These are phyloP conservation scores for Bromus sterilis DNA, from an alignment of 176 grass and related monocot species.

Conservation along the genomic window DNA sequence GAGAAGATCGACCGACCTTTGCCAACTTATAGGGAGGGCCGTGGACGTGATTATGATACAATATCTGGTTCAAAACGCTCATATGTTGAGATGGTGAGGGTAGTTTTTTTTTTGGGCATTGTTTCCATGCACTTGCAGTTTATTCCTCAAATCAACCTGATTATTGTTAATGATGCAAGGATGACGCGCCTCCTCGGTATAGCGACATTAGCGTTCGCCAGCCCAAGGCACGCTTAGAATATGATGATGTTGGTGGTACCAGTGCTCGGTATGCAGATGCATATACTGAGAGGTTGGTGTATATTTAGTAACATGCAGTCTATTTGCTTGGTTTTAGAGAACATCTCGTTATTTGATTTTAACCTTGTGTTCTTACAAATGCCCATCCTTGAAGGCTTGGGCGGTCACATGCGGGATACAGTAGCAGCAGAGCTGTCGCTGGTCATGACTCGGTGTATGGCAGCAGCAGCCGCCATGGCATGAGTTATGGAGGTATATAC, in stretches of 20 bases:
- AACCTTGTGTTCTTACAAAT: conserved; percentile 4
- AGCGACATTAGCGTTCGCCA: conserved; percentile 54
- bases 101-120: neutral
- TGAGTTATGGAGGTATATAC: conserved; percentile 68
- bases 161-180: conserved; percentile 36
- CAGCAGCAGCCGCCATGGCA: conserved; percentile 50
- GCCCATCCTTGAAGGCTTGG: conserved; percentile 44
- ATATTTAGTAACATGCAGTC: conserved; percentile 16
- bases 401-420: conserved; percentile 54
- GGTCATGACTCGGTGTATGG: conserved; percentile 61
- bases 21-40: conserved; percentile 50
- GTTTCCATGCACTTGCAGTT: neutral
- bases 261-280: conserved; percentile 55
- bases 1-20: conserved; percentile 48
- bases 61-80: conserved; percentile 73
- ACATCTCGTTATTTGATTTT: neutral
- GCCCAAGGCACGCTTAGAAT: conserved; percentile 61
- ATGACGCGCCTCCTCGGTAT: conserved; percentile 53
- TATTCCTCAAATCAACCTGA: conserved; percentile 13
- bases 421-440: conserved; percentile 46
- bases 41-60: conserved; percentile 57
- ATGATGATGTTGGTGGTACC: conserved; percentile 56
- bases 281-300: conserved; percentile 63
- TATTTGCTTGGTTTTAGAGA: neutral
- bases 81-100: conserved; percentile 60